Evolutionary conservation across 441 rosid species (phyloP).

Genomic region (Erysimum cheiri): DNA sequence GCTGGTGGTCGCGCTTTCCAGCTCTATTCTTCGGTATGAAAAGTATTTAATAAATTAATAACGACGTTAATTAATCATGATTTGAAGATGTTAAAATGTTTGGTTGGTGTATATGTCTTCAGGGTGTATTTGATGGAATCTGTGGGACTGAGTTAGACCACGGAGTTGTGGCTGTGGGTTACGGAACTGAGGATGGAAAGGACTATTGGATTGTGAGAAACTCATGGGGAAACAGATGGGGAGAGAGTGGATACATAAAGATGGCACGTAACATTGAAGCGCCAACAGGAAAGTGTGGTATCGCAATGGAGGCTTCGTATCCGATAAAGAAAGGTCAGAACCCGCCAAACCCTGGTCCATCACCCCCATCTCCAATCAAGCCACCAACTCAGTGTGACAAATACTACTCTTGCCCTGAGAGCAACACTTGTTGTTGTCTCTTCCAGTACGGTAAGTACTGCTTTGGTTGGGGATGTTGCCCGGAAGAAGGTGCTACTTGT

Average conservation of each 20-base stretch:
- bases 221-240: slow-evolving; percentile 90
- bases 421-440: slow-evolving; percentile 87
- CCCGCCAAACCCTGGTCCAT: slow-evolving; percentile 94
- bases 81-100: too few relatives aligned
- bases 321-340: slow-evolving; percentile 78
- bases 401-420: slow-evolving; percentile 66
- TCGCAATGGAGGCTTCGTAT: slow-evolving; percentile 82
- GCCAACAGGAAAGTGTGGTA: slow-evolving; percentile 79
- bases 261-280: slow-evolving; percentile 61
- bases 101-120: neutral
- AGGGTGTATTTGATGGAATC: slow-evolving; percentile 78
- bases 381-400: slow-evolving; percentile 80
- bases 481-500: slow-evolving; percentile 85
- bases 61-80: too few relatives aligned
- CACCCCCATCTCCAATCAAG: slow-evolving; percentile 85
- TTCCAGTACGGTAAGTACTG: slow-evolving; percentile 65
- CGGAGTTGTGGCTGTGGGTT: slow-evolving; percentile 85
- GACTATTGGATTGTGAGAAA: slow-evolving; percentile 87
- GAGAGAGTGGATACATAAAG: slow-evolving; percentile 80
- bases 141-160: slow-evolving; percentile 87
- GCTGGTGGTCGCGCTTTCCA: slow-evolving; percentile 84
- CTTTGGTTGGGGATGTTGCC: slow-evolving; percentile 96
- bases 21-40: slow-evolving; percentile 69
- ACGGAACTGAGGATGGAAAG: slow-evolving; percentile 71
- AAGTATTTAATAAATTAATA: too few relatives aligned